Conservation (phyloP, 495 filamentous ascomycete species). For the Aspergillus taichungensis region DNA sequence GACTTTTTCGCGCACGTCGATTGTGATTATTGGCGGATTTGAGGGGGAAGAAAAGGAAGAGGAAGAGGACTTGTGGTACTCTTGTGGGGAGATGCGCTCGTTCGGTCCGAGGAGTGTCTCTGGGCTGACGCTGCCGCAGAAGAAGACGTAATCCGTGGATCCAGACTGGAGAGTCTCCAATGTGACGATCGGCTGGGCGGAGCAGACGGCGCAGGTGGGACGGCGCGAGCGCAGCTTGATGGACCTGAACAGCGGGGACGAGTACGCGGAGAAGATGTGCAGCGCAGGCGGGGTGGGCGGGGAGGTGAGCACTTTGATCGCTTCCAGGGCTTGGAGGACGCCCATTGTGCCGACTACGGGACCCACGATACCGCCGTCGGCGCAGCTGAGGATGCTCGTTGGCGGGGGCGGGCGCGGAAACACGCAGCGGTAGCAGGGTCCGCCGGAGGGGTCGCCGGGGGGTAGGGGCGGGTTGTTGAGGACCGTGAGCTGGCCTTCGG, state of each 20-base stretch:
- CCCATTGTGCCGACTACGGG: conserved; percentile 95
- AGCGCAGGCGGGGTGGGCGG: conserved; percentile 33
- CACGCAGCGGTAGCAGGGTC: conserved; percentile 90
- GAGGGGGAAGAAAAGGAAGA: too few relatives aligned
- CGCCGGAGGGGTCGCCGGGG: conserved; percentile 10
- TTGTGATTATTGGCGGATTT: conserved; percentile 30
- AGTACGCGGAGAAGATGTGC: conserved; percentile 67
- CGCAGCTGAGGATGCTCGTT: conserved; percentile 68
- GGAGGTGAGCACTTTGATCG: conserved; percentile 67
- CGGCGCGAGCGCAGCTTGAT: conserved; percentile 62
- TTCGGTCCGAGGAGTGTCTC: conserved; percentile 45
- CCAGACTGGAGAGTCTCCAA: conserved; percentile 52
- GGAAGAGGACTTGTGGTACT: conserved; percentile 29
- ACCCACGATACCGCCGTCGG: conserved; percentile 85
- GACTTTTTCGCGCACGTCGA: conserved; percentile 77
- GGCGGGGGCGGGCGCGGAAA: conserved; percentile 82
- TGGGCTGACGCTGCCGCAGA: conserved; percentile 54
- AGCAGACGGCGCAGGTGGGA: conserved; percentile 66
- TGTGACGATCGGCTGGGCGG: conserved; percentile 50
- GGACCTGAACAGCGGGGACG: conserved; percentile 58
- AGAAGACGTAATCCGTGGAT: conserved; percentile 65
- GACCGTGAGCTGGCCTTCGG: conserved; percentile 83
- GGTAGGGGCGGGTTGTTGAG: conserved; percentile 44
- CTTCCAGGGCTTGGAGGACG: conserved; percentile 79
- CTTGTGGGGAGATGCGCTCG: conserved; percentile 52